phyloP scores from a whole-genome alignment of 768 basidiomycete genomes.

The Termitomyces titanicus region DNA sequence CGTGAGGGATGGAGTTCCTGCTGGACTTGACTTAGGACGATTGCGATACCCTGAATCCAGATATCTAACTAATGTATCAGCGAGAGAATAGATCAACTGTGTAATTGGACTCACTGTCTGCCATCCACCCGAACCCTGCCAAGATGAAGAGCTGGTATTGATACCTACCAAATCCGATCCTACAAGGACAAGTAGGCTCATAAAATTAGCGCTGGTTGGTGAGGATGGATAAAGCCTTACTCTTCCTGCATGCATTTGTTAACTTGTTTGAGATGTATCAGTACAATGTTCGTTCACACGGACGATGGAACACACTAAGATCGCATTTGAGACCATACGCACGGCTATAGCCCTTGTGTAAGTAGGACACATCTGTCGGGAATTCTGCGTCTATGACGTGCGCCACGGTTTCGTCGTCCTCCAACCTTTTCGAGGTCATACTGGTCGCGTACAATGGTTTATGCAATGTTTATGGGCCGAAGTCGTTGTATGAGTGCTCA shows the following conservation, averaged over 20 bases:
- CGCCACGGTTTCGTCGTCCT: not conserved
- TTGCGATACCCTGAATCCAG: constrained; percentile 45
- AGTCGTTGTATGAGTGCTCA: no score
- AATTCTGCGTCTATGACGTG: constrained; percentile 1
- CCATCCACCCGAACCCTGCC: constrained; percentile 45
- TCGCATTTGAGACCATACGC: constrained; percentile 19
- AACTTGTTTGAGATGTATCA: constrained; percentile 21
- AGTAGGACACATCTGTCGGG: not conserved
- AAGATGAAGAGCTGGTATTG: constrained; percentile 44
- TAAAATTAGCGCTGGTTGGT: not conserved
- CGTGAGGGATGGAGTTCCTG: constrained; percentile 38
- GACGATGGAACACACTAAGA: constrained; percentile 10
- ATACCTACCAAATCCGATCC: constrained; percentile 40
- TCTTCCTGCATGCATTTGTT: constrained; percentile 44
- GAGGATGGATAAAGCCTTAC: constrained; percentile 14
- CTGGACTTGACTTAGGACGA: constrained; percentile 25
- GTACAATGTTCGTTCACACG: not conserved
- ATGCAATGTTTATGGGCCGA: no score
- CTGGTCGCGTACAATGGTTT: no score
- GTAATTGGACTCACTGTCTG: constrained; percentile 35
- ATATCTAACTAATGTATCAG: constrained; percentile 24
- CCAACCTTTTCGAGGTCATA: not conserved
- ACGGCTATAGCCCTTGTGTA: constrained; percentile 10
- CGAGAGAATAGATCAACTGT: not conserved
- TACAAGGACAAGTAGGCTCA: not conserved